Conservation (phyloP, 2,329 filamentous ascomycete species). For the Epichloe sp. region DNA sequence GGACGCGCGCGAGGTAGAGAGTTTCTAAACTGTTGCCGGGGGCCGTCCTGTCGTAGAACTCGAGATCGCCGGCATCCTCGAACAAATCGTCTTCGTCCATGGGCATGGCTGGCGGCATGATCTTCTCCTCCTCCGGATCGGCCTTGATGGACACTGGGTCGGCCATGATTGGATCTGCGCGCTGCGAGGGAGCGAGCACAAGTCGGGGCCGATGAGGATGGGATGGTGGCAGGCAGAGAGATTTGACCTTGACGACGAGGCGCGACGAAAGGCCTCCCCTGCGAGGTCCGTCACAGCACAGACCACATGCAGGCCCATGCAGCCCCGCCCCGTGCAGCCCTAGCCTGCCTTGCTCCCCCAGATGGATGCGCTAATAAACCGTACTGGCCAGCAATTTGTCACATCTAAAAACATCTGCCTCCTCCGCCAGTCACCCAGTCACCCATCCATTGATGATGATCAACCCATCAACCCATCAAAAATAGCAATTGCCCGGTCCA, state of each 20-base stretch:
- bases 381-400: no score
- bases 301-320: no score
- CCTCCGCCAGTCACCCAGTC: no score
- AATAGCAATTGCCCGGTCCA: no score
- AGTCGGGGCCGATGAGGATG: not conserved
- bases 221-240: not conserved
- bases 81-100: slow-evolving; percentile 57
- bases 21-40: slow-evolving; percentile 27
- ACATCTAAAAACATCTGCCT: no score
- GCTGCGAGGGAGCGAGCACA: not conserved
- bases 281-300: no score
- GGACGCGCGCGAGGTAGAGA: slow-evolving; percentile 64
- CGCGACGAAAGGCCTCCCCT: no score
- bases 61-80: slow-evolving; percentile 42
- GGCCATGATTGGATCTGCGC: slow-evolving; percentile 15
- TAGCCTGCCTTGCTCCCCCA: no score
- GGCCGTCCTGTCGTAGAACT: slow-evolving; percentile 36
- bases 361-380: no score
- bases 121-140: slow-evolving; percentile 34
- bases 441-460: no score
- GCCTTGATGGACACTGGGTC: slow-evolving; percentile 31
- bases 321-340: no score
- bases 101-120: slow-evolving; percentile 21
- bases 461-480: no score
- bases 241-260: not conserved